phyloP scores from a whole-genome alignment of 2,329 filamentous ascomycete species.

The Talaromyces verruculosus region DNA sequence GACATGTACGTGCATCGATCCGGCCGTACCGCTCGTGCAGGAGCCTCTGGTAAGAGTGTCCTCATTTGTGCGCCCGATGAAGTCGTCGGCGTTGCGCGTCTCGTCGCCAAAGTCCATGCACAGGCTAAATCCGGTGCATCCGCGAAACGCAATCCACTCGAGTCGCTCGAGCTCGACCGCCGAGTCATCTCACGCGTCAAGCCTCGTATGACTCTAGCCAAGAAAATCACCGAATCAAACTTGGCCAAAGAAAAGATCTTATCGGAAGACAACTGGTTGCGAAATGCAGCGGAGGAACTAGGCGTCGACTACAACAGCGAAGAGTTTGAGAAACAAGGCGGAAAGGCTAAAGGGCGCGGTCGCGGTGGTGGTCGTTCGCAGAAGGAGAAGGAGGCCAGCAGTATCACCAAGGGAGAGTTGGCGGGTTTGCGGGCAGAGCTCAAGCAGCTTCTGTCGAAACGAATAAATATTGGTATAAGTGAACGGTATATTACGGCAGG shows the following conservation, averaged over 20 bases:
- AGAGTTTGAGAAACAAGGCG: slow-evolving; percentile 67
- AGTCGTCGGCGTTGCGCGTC: slow-evolving; percentile 75
- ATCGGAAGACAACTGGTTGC: slow-evolving; percentile 81
- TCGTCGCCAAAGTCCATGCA: slow-evolving; percentile 85
- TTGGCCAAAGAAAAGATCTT: slow-evolving; percentile 85
- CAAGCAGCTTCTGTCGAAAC: slow-evolving; percentile 65
- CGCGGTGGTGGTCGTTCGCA: slow-evolving; percentile 71
- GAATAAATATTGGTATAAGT: slow-evolving; percentile 84
- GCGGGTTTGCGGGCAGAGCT: slow-evolving; percentile 69
- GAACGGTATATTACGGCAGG: slow-evolving; percentile 83
- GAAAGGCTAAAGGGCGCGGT: slow-evolving; percentile 66
- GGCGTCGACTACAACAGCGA: slow-evolving; percentile 93
- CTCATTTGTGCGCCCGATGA: slow-evolving; percentile 90
- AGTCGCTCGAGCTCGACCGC: slow-evolving; percentile 77
- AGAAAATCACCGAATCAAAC: slow-evolving; percentile 77
- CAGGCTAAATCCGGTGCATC: slow-evolving; percentile 51
- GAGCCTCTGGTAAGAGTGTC: slow-evolving; percentile 74
- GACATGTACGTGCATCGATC: slow-evolving; percentile 96
- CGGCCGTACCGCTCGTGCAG: slow-evolving; percentile 85
- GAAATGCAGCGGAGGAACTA: slow-evolving; percentile 81
- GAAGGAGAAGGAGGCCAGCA: slow-evolving; percentile 69
- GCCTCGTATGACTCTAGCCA: slow-evolving; percentile 75
- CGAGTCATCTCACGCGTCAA: slow-evolving; percentile 74
- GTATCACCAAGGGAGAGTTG: slow-evolving; percentile 71
- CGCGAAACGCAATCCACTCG: slow-evolving; percentile 57